These are phyloP conservation scores for Leccinum aurantiacum DNA, from an alignment of 768 basidiomycete genomes.

Conservation along the genomic window DNA sequence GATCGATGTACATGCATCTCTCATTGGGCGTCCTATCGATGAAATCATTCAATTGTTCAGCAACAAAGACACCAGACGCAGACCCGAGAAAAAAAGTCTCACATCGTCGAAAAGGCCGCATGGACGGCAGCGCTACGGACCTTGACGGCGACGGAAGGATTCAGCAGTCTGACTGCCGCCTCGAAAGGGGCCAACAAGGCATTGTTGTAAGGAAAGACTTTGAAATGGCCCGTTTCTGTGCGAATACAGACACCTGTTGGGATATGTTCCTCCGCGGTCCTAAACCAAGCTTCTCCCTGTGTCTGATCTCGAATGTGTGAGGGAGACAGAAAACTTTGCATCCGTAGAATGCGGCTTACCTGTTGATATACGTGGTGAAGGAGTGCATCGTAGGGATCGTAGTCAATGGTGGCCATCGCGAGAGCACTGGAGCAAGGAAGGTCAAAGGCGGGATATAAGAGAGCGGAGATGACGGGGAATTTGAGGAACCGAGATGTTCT, in stretches of 20 bases:
- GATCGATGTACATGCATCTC: constrained; percentile 64
- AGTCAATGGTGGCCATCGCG: constrained; percentile 52
- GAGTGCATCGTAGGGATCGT: constrained; percentile 78
- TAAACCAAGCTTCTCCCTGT: constrained; percentile 82
- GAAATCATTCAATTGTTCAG: not conserved
- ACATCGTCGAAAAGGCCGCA: constrained; percentile 72
- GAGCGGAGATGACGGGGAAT: not conserved
- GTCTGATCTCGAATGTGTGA: constrained; percentile 47
- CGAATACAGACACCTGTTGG: constrained; percentile 77
- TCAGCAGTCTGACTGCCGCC: constrained; percentile 67
- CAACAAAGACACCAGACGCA: not conserved
- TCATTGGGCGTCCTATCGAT: constrained; percentile 50
- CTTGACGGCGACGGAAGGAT: constrained; percentile 84
- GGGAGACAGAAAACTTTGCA: not conserved
- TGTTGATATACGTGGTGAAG: constrained; percentile 78
- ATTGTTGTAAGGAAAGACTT: constrained; percentile 84
- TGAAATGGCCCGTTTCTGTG: constrained; percentile 63
- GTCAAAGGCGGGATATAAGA: constrained; percentile 14
- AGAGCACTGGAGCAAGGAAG: not conserved
- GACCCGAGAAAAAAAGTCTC: constrained; percentile 26
- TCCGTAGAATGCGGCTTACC: constrained; percentile 36
- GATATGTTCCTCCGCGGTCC: constrained; percentile 74
- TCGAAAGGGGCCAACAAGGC: constrained; percentile 74
- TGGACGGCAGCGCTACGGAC: constrained; percentile 78
- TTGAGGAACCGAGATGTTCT: not conserved